Base-by-base conservation (phyloP, 2,329 filamentous ascomycete genomes). In the Colletotrichum filicis region DNA sequence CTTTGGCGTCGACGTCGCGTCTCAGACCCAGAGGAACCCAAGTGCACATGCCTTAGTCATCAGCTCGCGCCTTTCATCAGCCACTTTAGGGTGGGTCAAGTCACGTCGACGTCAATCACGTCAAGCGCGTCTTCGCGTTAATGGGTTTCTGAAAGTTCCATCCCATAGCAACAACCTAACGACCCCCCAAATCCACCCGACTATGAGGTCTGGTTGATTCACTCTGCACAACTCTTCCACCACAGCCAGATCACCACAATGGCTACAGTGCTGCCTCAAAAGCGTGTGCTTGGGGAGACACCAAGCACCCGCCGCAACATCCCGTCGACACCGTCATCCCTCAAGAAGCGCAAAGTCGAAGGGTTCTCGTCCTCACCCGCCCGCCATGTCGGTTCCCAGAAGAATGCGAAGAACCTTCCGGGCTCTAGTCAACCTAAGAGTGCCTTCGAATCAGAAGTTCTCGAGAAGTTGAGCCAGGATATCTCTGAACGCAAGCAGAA, bases 391-490 rank as follows among this genome's bases (percentile, higher is more conserved):
- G 89, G 90, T 67, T 92, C 92, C 4, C 89, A 93, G 76, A 89
- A 89, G 80, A 87, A 85, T n/a, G 86, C 84, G 12, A 89, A 90
- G 76, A 89, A 88, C 75, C 92, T 91, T 79, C 81, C 91, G 72
- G 88, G 90, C 75, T 96, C 93, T 1, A 95, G 90, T 77, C 94
- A 95, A 82, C 90, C 90, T 19, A 98, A 97, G 85, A 98, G 95
- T 81, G 90, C 93, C 68, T 99, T 99, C 81, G 97, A 98, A 83
- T 92, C 93, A 71, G 95, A 98, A 80, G 94, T 98, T 2, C 88
- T 99, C 74, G 96, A 98, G 87, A 98, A 97, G 86, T 90, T 99
- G 83, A 97, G 95, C 74, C 96, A 98, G 83, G 95, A 98, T 80
- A 95, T 98, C 74, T 92, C 90, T 28, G 93, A 92, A 24, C 87